Evolutionary conservation across 768 basidiomycete genomes (phyloP).

Genomic region (Mycena pura): DNA sequence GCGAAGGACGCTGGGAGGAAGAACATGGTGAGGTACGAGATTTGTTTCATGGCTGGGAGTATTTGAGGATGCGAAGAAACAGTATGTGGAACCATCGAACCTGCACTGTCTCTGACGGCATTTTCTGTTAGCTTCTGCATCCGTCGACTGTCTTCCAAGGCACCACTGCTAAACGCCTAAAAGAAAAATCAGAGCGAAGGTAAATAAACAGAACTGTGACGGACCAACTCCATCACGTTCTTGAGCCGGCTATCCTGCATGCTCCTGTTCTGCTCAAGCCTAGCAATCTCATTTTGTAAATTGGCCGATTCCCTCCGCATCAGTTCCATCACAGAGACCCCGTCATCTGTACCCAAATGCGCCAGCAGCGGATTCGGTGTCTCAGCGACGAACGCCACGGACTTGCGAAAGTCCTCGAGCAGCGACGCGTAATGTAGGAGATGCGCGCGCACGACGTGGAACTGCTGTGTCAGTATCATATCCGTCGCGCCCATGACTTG

Average conservation of each 20-base stretch:
- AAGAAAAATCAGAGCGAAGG: neutral
- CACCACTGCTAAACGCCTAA: conserved; percentile 56
- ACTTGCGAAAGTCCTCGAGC: conserved; percentile 59
- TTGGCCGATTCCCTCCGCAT: conserved; percentile 54
- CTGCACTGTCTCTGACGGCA: conserved; percentile 50
- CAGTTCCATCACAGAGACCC: conserved; percentile 23
- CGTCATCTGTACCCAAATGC: conserved; percentile 14
- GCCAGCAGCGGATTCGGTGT: conserved; percentile 57
- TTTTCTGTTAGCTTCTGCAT: conserved; percentile 50
- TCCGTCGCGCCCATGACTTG: conserved; percentile 47
- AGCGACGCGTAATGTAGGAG: conserved; percentile 61
- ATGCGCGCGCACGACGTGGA: conserved; percentile 64
- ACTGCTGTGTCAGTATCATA: conserved; percentile 54
- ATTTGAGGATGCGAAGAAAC: neutral
- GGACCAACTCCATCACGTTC: conserved; percentile 59
- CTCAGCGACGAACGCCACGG: conserved; percentile 54
- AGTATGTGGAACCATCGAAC: conserved; percentile 27
- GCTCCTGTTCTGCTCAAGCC: conserved; percentile 48
- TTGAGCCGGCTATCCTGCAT: conserved; percentile 54
- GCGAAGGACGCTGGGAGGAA: conserved; percentile 64
- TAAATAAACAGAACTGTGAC: neutral
- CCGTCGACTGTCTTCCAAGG: conserved; percentile 52
- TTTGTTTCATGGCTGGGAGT: conserved; percentile 53
- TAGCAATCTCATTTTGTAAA: conserved; percentile 55
- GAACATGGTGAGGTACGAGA: conserved; percentile 66